A percentile compares a stretch with the other conserved stretches of the same genome.
These are phyloP conservation scores for Sesbania bispinosa DNA, from an alignment of 306 rosid species.

Conservation along the genomic window DNA sequence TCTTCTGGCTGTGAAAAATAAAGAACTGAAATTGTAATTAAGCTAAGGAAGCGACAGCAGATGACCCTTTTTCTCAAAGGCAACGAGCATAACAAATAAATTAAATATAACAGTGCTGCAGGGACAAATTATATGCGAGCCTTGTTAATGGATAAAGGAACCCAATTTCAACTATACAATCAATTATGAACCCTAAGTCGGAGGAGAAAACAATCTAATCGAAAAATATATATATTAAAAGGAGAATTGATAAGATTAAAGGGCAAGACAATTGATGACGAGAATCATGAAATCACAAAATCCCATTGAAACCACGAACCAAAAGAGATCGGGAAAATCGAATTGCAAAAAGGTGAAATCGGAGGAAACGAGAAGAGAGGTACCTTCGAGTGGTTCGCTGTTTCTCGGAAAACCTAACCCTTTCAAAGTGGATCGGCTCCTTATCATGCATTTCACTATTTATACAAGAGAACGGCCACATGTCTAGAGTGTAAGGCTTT, in stretches of 20 bases:
- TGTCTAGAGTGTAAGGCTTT: too few species aligned
- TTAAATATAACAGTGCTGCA: too few species aligned
- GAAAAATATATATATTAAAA: not conserved
- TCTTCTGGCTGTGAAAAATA: slow-evolving; percentile 22
- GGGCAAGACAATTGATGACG: not conserved
- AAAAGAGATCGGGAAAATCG: not conserved
- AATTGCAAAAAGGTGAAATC: not conserved
- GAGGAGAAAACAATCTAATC: too few species aligned
- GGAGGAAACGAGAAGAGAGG: not conserved
- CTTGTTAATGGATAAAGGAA: too few species aligned
- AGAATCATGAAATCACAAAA: not conserved
- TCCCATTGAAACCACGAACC: too few species aligned
- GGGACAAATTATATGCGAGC: too few species aligned
- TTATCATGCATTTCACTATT: too few species aligned
- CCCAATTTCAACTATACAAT: too few species aligned
- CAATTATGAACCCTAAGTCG: too few species aligned
- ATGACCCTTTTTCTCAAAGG: not conserved
- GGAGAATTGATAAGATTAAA: not conserved
- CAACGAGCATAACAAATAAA: not conserved
- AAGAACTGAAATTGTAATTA: not conserved
- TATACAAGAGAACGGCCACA: too few species aligned
- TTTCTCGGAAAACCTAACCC: not conserved
- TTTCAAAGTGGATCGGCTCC: not conserved
- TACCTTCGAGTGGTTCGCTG: not conserved
- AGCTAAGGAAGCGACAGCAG: too few species aligned